phyloP scores from a whole-genome alignment of 345 rosid species.

The Euphorbia lathyris region DNA sequence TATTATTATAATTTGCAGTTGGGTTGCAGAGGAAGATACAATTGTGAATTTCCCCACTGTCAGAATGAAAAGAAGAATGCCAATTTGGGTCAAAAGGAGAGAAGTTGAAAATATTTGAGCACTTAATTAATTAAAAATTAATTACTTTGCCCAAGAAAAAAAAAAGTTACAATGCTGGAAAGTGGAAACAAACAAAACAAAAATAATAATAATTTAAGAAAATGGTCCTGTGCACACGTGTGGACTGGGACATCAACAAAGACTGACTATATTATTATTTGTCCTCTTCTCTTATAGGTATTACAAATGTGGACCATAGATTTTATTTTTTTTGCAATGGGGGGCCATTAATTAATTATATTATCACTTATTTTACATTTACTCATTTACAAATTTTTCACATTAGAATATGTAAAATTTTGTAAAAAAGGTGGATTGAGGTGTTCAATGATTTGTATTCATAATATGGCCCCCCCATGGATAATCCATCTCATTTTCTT shows the following conservation, averaged over 20 bases:
- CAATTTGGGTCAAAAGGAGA: slow-evolving; percentile 76
- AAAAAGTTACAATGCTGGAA: neutral
- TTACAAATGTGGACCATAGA: neutral
- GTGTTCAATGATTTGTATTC: neutral
- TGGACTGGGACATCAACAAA: slow-evolving; percentile 4
- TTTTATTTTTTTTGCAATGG: neutral
- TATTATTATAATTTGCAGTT: slow-evolving; percentile 35
- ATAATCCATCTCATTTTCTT: too few relatives aligned
- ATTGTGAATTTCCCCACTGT: slow-evolving; percentile 89
- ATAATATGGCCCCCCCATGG: too few relatives aligned
- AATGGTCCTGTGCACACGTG: slow-evolving; percentile 3
- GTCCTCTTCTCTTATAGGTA: slow-evolving; percentile 3
- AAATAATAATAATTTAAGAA: neutral
- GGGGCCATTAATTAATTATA: neutral
- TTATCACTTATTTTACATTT: neutral
- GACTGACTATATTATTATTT: neutral
- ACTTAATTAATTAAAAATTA: neutral
- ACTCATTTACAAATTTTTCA: neutral
- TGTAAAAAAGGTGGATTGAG: neutral
- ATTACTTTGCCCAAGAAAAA: neutral
- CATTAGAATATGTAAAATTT: neutral
- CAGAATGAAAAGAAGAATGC: slow-evolving; percentile 83
- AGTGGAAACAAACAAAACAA: neutral
- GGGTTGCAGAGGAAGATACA: slow-evolving; percentile 83
- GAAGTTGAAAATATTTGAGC: neutral